Conservation (phyloP, 2,329 filamentous ascomycete genomes). For the Harringtonia lauricola region DNA sequence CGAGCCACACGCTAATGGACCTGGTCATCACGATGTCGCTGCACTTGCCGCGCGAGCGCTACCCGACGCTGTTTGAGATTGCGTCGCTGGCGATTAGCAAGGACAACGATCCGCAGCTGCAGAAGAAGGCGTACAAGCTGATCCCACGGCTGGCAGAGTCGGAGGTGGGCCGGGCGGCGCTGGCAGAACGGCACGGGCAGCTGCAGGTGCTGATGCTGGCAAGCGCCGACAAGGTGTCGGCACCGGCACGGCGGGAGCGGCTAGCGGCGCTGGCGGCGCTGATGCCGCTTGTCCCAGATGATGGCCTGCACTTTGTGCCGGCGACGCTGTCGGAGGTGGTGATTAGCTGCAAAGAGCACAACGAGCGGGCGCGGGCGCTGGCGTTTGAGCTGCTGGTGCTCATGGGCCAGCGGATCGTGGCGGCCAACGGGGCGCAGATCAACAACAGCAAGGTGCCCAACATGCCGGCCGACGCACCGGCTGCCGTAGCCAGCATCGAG, state of each 20-base stretch:
- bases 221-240: constrained; percentile 74
- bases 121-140: constrained; percentile 98
- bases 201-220: constrained; percentile 72
- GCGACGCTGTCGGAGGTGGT: constrained; percentile 88
- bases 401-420: constrained; percentile 70
- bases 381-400: constrained; percentile 85
- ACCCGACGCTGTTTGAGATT: constrained; percentile 75
- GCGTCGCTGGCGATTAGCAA: constrained; percentile 73
- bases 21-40: constrained; percentile 92
- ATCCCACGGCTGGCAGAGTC: constrained; percentile 84
- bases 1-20: constrained; percentile 91
- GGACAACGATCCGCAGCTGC: constrained; percentile 76
- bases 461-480: constrained; percentile 71
- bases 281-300: constrained; percentile 64
- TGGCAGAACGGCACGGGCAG: constrained; percentile 64
- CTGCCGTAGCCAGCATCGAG: constrained; percentile 71
- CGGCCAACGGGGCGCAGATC: constrained; percentile 58
- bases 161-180: constrained; percentile 61
- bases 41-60: constrained; percentile 82
- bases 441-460: constrained; percentile 78
- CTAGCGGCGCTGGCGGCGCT: constrained; percentile 73
- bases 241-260: constrained; percentile 77
- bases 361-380: constrained; percentile 81
- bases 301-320: constrained; percentile 85
- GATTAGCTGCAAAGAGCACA: constrained; percentile 93